Conservation (phyloP, 1,284 basidiomycete genomes). For the Ustilago loliicola region DNA sequence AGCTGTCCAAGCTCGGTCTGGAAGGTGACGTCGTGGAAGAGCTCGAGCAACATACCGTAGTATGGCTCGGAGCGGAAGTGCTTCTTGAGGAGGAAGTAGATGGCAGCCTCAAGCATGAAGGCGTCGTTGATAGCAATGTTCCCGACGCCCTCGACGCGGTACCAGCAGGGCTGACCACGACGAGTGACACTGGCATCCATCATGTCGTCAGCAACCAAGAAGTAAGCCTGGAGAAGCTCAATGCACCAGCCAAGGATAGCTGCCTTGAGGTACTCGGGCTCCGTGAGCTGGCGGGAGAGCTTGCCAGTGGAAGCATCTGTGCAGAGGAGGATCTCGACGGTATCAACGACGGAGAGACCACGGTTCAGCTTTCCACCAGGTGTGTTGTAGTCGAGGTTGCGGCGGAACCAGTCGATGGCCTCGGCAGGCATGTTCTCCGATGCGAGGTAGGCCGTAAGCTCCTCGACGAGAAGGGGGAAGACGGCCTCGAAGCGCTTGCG, state of each 20-base stretch:
- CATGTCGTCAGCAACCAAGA: slow-evolving; percentile 97
- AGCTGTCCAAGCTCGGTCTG: slow-evolving; percentile 97
- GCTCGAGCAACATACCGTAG: slow-evolving; percentile 89
- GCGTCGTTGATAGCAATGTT: slow-evolving; percentile 96
- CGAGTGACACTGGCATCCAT: slow-evolving; percentile 96
- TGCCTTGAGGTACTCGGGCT: slow-evolving; percentile 84
- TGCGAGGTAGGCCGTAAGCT: slow-evolving; percentile 77
- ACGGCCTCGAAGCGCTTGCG: slow-evolving; percentile 73
- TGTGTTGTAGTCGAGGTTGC: slow-evolving; percentile 86
- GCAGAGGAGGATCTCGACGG: slow-evolving; percentile 82
- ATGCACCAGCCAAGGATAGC: slow-evolving; percentile 96
- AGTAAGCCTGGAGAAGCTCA: slow-evolving; percentile 98
- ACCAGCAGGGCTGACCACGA: slow-evolving; percentile 99
- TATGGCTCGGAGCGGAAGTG: slow-evolving; percentile 86
- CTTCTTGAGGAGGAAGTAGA: slow-evolving; percentile 89
- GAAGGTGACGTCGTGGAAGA: slow-evolving; percentile 91
- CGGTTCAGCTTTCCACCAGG: slow-evolving; percentile 97
- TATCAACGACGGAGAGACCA: slow-evolving; percentile 93
- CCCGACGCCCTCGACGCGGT: slow-evolving; percentile 76
- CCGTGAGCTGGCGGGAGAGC: slow-evolving; percentile 58
- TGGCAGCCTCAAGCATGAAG: slow-evolving; percentile 95
- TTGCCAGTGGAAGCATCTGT: slow-evolving; percentile 76
- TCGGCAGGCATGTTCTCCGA: slow-evolving; percentile 78
- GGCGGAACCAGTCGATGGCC: slow-evolving; percentile 83
- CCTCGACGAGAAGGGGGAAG: slow-evolving; percentile 75